A percentile compares a stretch with the other conserved stretches of the same genome.
These are phyloP conservation scores for Arthrinium phaeospermum DNA, from an alignment of 2,329 filamentous ascomycete species.

Conservation along the genomic window DNA sequence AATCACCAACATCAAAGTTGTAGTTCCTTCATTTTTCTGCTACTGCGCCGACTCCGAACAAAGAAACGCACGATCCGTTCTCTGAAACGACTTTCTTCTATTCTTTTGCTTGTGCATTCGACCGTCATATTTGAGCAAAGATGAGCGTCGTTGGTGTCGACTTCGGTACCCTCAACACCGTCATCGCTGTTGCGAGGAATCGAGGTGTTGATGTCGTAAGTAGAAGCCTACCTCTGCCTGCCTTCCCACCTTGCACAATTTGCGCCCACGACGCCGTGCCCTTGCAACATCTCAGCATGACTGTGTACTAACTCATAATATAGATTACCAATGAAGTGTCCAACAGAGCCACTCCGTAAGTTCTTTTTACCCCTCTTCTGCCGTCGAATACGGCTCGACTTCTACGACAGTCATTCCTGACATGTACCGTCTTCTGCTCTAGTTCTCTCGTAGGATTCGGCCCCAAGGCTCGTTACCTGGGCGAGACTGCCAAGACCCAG, in stretches of 20 bases:
- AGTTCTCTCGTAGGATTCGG: conserved; percentile 95
- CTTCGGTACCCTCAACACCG: conserved; percentile 95
- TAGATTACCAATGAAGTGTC: conserved; percentile 99
- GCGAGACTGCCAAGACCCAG: conserved; percentile 96
- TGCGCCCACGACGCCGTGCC: conserved; percentile 23
- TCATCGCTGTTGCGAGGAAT: conserved; percentile 96
- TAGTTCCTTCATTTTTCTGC: conserved; percentile 5
- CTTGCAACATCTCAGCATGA: neutral
- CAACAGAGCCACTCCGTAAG: conserved; percentile 97
- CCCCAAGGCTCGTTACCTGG: conserved; percentile 90
- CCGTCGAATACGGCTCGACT: conserved; percentile 17
- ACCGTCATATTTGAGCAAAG: conserved; percentile 24
- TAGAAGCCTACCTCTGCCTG: conserved; percentile 42
- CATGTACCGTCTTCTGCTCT: conserved; percentile 25
- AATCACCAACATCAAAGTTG: neutral
- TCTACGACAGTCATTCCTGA: conserved; percentile 31
- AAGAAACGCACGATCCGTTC: conserved; percentile 9
- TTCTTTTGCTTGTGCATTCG: conserved; percentile 8
- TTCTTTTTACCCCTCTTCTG: conserved; percentile 36
- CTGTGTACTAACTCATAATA: neutral
- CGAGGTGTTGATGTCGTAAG: conserved; percentile 98
- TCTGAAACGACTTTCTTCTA: conserved; percentile 22
- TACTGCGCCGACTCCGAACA: conserved; percentile 2
- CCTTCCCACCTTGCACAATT: conserved; percentile 22
- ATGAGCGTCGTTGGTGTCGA: conserved; percentile 70